A percentile compares a stretch with the other conserved stretches of the same genome.
Evolutionary conservation across 1,139 yeast genomes (phyloP).

Genomic region (Yamadazyma taylorii): DNA sequence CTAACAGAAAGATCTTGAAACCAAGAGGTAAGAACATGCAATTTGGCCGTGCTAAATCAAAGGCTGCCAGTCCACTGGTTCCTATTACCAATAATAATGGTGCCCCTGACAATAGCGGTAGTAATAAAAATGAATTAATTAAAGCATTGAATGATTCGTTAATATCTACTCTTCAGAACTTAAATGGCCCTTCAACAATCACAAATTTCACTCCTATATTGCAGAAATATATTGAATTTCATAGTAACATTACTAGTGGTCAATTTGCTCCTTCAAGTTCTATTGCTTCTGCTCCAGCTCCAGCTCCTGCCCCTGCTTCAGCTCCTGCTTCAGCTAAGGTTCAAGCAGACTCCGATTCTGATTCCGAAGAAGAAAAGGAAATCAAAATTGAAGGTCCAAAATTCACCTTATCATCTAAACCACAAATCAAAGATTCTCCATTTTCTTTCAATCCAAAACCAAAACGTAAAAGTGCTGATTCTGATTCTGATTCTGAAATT

Average conservation of each 20-base stretch:
- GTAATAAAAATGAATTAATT: constrained; percentile 39
- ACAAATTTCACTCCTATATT: constrained; percentile 60
- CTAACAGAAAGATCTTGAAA: constrained; percentile 65
- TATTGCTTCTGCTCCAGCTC: constrained; percentile 4
- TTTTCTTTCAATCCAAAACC: constrained; percentile 56
- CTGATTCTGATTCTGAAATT: constrained; percentile 47
- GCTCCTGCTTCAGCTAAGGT: constrained; percentile 4
- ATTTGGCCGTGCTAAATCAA: not conserved
- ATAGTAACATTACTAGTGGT: constrained; percentile 38
- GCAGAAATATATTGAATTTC: constrained; percentile 60
- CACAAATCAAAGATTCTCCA: constrained; percentile 57
- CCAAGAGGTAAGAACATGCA: constrained; percentile 41
- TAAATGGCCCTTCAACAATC: constrained; percentile 46
- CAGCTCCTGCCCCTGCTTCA: constrained; percentile 9
- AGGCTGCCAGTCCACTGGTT: constrained; percentile 1
- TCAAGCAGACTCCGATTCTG: constrained; percentile 24
- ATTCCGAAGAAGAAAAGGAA: constrained; percentile 34
- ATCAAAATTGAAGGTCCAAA: constrained; percentile 64
- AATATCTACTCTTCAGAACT: constrained; percentile 46
- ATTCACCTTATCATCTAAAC: constrained; percentile 53
- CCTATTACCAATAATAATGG: not conserved
- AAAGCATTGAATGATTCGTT: constrained; percentile 73
- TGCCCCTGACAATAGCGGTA: constrained; percentile 1
- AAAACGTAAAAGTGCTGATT: constrained; percentile 29
- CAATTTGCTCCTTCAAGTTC: constrained; percentile 1